Evolutionary conservation across 805 yeast species (phyloP), one percentile per base, ranked within the genome.

Genomic region (Zygotorulaspora danielsina): DNA sequence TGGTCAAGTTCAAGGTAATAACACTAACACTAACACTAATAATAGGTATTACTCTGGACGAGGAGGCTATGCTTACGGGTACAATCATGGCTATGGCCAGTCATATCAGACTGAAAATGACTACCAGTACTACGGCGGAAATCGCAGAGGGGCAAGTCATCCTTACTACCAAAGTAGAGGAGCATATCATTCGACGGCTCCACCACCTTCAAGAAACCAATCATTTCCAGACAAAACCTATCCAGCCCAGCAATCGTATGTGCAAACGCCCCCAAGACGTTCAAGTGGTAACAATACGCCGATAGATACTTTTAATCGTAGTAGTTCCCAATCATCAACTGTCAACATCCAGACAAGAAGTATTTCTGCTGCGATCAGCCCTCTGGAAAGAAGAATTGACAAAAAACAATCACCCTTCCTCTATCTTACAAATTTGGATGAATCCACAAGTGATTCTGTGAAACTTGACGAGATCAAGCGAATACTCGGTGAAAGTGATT

Each of bases 381-480:
- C 31, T 9, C 15, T 27, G 10, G 37, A 36, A 32, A 45, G 36
- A 15, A 26, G 44, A 12, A 35, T 45, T 13, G 46, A 45, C 24
- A 34, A 32, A 28, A 41, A 40, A 8, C 55, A 51, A 6, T 51
- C 53, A 10, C 54, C 57, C 5, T 52, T 52, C 18, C 32, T 46
- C 27, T 50, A 49, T 38, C 40, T 55, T 25, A 55, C 60, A 10
- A 49, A 50, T 12, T 36, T 48, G 28, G 47, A 51, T 26, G 40
- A 49, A 26, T 38, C 48, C 12, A 30, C 42, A 12, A 42, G 41
- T 15, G 47, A 49, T 16, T 34, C 40, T 2, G 36, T 15, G 16
- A 42, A 40, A 34, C 38, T 39, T 12, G 45, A 49, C 9, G 39
- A 36, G 15, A 48, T 49, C 11, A 51, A 47, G 26, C 45, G 44